Percentiles rank a stretch among this genome's conserved stretches.
Conservation (phyloP, 352 stramenopile genomes). For the Phytophthora pluvialis region DNA sequence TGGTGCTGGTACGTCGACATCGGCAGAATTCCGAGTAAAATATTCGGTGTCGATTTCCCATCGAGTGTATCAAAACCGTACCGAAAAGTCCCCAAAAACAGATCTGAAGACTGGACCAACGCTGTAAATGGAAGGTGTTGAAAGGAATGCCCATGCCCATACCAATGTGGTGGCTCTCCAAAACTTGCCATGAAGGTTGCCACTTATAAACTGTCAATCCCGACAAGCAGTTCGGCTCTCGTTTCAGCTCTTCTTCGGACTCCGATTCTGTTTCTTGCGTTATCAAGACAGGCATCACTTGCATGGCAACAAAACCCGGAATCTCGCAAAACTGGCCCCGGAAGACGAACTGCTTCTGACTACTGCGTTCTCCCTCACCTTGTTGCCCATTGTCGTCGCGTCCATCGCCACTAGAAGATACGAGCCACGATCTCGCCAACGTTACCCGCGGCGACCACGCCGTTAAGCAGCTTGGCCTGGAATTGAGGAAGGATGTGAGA, state of each 20-base stretch:
- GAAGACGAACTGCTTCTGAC: not conserved
- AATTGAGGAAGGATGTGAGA: slow-evolving; percentile 2
- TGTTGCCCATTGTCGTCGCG: not conserved
- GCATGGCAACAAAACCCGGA: not conserved
- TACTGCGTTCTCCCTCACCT: not conserved
- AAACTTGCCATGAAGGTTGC: too few species aligned
- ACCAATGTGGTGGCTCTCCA: too few species aligned
- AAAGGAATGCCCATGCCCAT: too few species aligned
- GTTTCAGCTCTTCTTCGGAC: too few species aligned
- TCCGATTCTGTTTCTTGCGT: too few species aligned
- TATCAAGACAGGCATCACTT: too few species aligned
- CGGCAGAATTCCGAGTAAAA: not conserved
- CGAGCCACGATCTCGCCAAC: not conserved
- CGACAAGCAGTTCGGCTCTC: too few species aligned
- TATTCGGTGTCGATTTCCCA: not conserved
- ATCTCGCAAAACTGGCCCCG: not conserved
- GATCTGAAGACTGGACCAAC: not conserved
- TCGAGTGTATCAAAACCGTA: not conserved
- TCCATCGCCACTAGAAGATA: slow-evolving; percentile 5
- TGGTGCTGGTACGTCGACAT: too few species aligned
- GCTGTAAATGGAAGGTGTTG: too few species aligned
- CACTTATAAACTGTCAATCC: too few species aligned
- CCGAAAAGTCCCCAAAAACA: not conserved
- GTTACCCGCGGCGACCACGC: slow-evolving; percentile 2
- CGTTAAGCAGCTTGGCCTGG: not conserved